phyloP scores from a whole-genome alignment of 2,329 filamentous ascomycete species.

The Colletotrichum lindemuthianum region DNA sequence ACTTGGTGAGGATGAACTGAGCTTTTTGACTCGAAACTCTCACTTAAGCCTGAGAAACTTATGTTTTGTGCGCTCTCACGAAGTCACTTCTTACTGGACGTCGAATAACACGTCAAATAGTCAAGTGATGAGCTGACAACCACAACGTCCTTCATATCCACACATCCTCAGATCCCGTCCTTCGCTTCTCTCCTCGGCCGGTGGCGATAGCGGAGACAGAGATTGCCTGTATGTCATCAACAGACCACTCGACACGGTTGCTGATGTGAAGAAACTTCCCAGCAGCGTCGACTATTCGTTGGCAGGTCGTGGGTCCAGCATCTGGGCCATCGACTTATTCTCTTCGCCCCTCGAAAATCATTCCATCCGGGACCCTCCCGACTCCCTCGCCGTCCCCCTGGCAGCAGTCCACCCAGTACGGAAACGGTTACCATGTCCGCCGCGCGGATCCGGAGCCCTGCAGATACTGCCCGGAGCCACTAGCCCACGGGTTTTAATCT shows the following conservation, averaged over 20 bases:
- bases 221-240: slow-evolving; percentile 4
- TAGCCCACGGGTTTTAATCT: slow-evolving; percentile 19
- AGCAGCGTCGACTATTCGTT: too few species aligned
- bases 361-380: neutral
- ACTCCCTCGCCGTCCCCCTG: neutral
- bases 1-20: slow-evolving; percentile 4
- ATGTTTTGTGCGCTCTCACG: neutral
- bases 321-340: slow-evolving; percentile 7
- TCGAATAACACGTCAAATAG: neutral
- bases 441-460: slow-evolving; percentile 15
- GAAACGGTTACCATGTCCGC: slow-evolving; percentile 10
- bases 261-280: too few species aligned
- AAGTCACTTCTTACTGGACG: neutral
- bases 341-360: neutral
- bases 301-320: neutral
- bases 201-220: slow-evolving; percentile 5
- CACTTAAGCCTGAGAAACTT: slow-evolving; percentile 1
- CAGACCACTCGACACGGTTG: neutral
- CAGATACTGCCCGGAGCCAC: neutral
- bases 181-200: neutral
- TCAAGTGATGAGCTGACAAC: too few species aligned
- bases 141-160: neutral
- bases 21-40: neutral
- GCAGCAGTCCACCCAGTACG: slow-evolving; percentile 7
- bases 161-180: neutral